A percentile compares a stretch with the other conserved stretches of the same genome.
phyloP scores from a whole-genome alignment of 345 rosid species.

The Pugionium dolabratum region DNA sequence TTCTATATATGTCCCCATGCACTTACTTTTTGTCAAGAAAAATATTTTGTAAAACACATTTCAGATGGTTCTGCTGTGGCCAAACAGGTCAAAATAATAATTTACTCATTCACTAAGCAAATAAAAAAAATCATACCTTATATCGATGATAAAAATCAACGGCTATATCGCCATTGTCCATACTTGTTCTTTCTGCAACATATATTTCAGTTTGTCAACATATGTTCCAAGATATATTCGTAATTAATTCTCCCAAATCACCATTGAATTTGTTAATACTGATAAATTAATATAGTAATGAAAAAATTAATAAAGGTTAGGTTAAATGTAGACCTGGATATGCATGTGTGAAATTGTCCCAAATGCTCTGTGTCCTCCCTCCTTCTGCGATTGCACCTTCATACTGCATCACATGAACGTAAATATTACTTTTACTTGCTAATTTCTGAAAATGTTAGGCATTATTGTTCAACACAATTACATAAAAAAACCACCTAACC shows the following conservation, averaged over 20 bases:
- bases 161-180: conserved; percentile 49
- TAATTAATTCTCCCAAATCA: neutral
- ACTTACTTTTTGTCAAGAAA: neutral
- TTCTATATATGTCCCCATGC: conserved; percentile 1
- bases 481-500: conserved; percentile 24
- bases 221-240: neutral
- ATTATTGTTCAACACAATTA: neutral
- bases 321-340: conserved; percentile 33
- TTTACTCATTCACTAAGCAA: neutral
- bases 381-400: conserved; percentile 48
- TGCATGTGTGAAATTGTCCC: conserved; percentile 42
- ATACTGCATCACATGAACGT: conserved; percentile 29
- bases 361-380: conserved; percentile 43
- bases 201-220: too few relatives aligned
- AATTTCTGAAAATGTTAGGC: neutral
- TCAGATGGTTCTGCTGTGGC: neutral
- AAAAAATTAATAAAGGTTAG: neutral
- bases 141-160: conserved; percentile 47
- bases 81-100: neutral
- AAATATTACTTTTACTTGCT: too few relatives aligned
- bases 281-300: neutral
- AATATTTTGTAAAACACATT: neutral
- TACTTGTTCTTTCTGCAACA: conserved; percentile 47
- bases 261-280: neutral
- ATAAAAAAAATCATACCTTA: conserved; percentile 35